Conservation (phyloP, 345 rosid species). For the Aurinia saxatilis region DNA sequence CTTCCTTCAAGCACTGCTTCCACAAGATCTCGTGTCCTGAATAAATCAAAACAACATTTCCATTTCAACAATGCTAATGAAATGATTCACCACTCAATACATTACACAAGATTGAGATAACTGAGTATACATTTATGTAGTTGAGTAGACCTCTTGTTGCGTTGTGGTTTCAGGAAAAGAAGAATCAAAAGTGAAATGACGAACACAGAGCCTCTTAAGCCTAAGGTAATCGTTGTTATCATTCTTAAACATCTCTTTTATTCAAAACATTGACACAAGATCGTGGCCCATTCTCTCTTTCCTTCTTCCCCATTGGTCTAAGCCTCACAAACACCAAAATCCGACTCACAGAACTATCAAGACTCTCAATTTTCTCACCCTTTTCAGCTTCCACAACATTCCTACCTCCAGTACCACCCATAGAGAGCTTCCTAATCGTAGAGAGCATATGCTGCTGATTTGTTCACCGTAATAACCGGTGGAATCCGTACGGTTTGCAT, state of each 20-base stretch:
- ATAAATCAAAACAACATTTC: not conserved
- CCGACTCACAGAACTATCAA: constrained; percentile 33
- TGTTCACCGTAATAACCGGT: constrained; percentile 68
- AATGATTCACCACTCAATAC: constrained; percentile 2
- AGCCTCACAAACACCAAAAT: constrained; percentile 88
- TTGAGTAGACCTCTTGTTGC: constrained; percentile 77
- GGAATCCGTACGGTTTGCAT: constrained; percentile 79
- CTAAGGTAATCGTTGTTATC: constrained; percentile 80
- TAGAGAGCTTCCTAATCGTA: constrained; percentile 63
- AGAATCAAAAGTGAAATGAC: constrained; percentile 86
- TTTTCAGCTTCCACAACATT: constrained; percentile 38
- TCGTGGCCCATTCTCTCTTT: constrained; percentile 69
- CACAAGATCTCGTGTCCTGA: constrained; percentile 85
- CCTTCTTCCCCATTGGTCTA: constrained; percentile 89
- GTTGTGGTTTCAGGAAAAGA: constrained; percentile 71
- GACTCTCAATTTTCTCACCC: constrained; percentile 34
- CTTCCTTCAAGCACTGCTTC: constrained; percentile 88
- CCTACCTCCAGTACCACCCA: constrained; percentile 42
- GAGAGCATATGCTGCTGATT: constrained; percentile 72
- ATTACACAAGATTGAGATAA: not conserved
- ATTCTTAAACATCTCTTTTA: constrained; percentile 61
- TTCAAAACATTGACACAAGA: constrained; percentile 81
- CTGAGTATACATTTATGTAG: constrained; percentile 50
- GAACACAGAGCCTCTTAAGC: constrained; percentile 81
- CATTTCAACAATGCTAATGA: not conserved